These are phyloP conservation scores for Saturnispora hagleri DNA, from an alignment of 805 yeast genomes.

Conservation along the genomic window DNA sequence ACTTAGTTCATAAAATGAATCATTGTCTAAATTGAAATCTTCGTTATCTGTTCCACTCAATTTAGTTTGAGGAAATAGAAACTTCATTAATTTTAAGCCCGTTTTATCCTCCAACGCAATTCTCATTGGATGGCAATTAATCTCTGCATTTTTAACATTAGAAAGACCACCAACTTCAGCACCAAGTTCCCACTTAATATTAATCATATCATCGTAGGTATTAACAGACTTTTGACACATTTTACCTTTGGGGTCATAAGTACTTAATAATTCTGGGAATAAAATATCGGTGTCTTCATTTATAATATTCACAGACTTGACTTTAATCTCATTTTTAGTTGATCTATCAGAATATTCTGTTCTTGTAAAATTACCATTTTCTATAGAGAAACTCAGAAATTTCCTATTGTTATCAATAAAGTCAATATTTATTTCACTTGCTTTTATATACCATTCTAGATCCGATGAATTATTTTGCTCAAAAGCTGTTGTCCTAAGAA, in stretches of 20 bases:
- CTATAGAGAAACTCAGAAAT: slow-evolving; percentile 61
- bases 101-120: slow-evolving; percentile 66
- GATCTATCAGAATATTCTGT: slow-evolving; percentile 58
- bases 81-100: slow-evolving; percentile 51
- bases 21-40: neutral
- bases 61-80: slow-evolving; percentile 49
- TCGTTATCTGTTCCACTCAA: neutral
- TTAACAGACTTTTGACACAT: slow-evolving; percentile 13
- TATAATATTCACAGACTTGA: slow-evolving; percentile 59
- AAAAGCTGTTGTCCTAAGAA: slow-evolving; percentile 15
- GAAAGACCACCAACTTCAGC: slow-evolving; percentile 86
- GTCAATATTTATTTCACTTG: slow-evolving; percentile 66
- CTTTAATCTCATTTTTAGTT: slow-evolving; percentile 48
- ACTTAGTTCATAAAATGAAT: neutral
- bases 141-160: slow-evolving; percentile 57
- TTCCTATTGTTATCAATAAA: slow-evolving; percentile 44
- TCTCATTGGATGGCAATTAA: slow-evolving; percentile 56
- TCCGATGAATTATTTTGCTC: slow-evolving; percentile 11
- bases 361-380: slow-evolving; percentile 51
- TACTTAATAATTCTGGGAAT: slow-evolving; percentile 65
- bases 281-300: slow-evolving; percentile 48
- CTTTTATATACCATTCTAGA: slow-evolving; percentile 51
- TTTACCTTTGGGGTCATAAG: slow-evolving; percentile 24
- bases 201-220: slow-evolving; percentile 28
- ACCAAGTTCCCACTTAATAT: slow-evolving; percentile 66